phyloP scores from a whole-genome alignment of 2,329 filamentous ascomycete genomes.

The Fusarium piperis region DNA sequence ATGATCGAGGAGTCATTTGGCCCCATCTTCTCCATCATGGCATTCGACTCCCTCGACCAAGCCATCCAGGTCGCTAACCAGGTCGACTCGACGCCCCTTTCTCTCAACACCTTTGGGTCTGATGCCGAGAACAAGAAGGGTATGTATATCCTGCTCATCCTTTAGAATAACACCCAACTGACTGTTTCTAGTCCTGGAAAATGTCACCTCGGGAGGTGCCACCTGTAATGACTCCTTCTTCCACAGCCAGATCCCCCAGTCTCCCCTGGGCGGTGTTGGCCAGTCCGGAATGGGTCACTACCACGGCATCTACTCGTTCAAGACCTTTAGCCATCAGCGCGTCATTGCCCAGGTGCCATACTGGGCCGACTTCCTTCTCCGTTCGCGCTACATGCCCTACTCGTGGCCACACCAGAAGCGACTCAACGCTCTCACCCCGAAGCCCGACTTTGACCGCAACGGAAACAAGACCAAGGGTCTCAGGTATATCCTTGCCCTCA shows the following conservation, averaged over 20 bases:
- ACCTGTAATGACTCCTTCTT: slow-evolving; percentile 60
- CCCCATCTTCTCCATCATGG: slow-evolving; percentile 85
- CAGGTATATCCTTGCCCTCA: slow-evolving; percentile 63
- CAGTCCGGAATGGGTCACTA: slow-evolving; percentile 59
- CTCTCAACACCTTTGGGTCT: slow-evolving; percentile 85
- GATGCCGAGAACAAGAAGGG: slow-evolving; percentile 80
- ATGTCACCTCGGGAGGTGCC: slow-evolving; percentile 59
- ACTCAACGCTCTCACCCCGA: slow-evolving; percentile 54
- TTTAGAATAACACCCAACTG: slow-evolving; percentile 3
- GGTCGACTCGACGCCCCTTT: slow-evolving; percentile 84
- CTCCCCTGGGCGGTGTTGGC: slow-evolving; percentile 62
- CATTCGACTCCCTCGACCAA: slow-evolving; percentile 82
- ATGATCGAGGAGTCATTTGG: slow-evolving; percentile 90
- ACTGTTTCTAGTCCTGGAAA: slow-evolving; percentile 49
- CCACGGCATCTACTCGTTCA: slow-evolving; percentile 60
- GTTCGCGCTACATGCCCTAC: slow-evolving; percentile 75
- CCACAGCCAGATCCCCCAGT: slow-evolving; percentile 53
- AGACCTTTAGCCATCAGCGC: slow-evolving; percentile 53
- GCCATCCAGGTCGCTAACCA: slow-evolving; percentile 84
- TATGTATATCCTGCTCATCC: slow-evolving; percentile 50
- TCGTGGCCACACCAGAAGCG: slow-evolving; percentile 55
- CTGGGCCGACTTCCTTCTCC: slow-evolving; percentile 62
- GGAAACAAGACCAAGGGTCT: slow-evolving; percentile 62
- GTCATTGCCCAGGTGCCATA: slow-evolving; percentile 49
- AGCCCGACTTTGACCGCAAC: slow-evolving; percentile 70